These are phyloP conservation scores for Tolypocladium ophioglossoides DNA, from an alignment of 2,329 filamentous ascomycete species.

Conservation along the genomic window DNA sequence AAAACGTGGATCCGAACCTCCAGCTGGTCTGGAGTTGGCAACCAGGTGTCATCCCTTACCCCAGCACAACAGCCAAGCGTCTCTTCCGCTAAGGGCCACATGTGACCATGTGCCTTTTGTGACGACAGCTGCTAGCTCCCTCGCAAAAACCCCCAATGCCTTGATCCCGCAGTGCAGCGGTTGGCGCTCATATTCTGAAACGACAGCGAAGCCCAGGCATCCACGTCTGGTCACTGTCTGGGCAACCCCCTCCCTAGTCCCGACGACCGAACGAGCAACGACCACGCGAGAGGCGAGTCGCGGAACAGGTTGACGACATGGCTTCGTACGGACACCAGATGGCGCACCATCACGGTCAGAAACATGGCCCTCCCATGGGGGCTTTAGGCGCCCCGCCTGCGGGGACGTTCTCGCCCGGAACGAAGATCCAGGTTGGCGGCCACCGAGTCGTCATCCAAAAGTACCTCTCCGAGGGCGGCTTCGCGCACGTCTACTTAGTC, in stretches of 20 bases:
- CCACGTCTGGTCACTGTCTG: not conserved
- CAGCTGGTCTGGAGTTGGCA: not conserved
- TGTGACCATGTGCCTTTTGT: not conserved
- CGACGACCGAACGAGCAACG: not conserved
- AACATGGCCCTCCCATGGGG: conserved; percentile 30
- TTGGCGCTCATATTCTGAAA: not conserved
- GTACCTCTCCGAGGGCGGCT: conserved; percentile 95
- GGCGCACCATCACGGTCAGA: conserved; percentile 13
- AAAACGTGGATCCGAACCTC: not conserved
- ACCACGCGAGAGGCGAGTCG: not conserved
- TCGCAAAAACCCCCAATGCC: not conserved
- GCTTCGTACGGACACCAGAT: conserved; percentile 25
- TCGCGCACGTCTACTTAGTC: conserved; percentile 96
- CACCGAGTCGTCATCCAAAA: conserved; percentile 93
- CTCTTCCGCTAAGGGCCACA: not conserved
- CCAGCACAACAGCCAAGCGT: not conserved
- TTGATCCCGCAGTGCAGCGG: not conserved
- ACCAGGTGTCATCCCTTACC: not conserved
- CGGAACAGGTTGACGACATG: conserved; percentile 13
- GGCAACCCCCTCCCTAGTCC: not conserved
- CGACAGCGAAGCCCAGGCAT: not conserved
- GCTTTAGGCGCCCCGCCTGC: conserved; percentile 42
- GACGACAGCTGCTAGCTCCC: not conserved
- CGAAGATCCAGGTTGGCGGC: conserved; percentile 90
- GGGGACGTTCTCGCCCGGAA: conserved; percentile 85